These are phyloP conservation scores for Boletellus dicymbophilus DNA, from an alignment of 1,284 basidiomycete species.

Conservation along the genomic window DNA sequence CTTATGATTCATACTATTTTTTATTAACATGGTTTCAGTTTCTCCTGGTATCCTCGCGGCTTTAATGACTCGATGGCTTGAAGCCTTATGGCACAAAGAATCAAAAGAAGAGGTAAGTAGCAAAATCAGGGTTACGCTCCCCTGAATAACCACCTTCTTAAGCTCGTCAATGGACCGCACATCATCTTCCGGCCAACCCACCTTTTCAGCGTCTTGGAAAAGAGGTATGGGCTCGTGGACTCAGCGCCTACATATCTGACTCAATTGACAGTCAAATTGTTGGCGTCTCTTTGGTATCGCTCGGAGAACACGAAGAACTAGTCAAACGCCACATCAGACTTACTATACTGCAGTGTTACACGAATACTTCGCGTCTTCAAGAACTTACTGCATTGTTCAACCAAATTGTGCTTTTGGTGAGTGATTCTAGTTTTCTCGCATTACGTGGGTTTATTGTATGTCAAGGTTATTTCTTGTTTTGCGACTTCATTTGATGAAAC, in stretches of 20 bases:
- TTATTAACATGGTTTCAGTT: slow-evolving; percentile 28
- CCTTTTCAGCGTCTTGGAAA: slow-evolving; percentile 21
- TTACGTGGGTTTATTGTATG: slow-evolving; percentile 5
- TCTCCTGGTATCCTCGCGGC: slow-evolving; percentile 33
- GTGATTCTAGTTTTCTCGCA: slow-evolving; percentile 4
- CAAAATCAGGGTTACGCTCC: not conserved
- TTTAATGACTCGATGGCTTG: slow-evolving; percentile 50
- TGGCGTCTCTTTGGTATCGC: slow-evolving; percentile 28
- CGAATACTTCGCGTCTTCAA: slow-evolving; percentile 36
- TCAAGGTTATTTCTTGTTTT: slow-evolving; percentile 46
- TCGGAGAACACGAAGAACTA: slow-evolving; percentile 36
- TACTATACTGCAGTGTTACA: slow-evolving; percentile 39
- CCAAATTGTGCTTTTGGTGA: slow-evolving; percentile 42
- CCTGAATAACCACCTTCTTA: slow-evolving; percentile 1
- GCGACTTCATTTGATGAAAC: slow-evolving; percentile 37
- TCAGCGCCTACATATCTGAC: slow-evolving; percentile 1
- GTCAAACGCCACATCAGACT: slow-evolving; percentile 39
- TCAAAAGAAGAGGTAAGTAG: slow-evolving; percentile 15
- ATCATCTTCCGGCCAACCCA: slow-evolving; percentile 27
- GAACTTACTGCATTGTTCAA: slow-evolving; percentile 43
- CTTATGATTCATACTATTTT: not conserved
- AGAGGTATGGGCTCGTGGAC: slow-evolving; percentile 20
- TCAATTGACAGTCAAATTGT: slow-evolving; percentile 15
- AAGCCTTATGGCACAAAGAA: slow-evolving; percentile 44
- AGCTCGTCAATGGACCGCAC: slow-evolving; percentile 24